Base-by-base conservation (phyloP, 2,329 filamentous ascomycete species). In the Neofusicoccum ribis region DNA sequence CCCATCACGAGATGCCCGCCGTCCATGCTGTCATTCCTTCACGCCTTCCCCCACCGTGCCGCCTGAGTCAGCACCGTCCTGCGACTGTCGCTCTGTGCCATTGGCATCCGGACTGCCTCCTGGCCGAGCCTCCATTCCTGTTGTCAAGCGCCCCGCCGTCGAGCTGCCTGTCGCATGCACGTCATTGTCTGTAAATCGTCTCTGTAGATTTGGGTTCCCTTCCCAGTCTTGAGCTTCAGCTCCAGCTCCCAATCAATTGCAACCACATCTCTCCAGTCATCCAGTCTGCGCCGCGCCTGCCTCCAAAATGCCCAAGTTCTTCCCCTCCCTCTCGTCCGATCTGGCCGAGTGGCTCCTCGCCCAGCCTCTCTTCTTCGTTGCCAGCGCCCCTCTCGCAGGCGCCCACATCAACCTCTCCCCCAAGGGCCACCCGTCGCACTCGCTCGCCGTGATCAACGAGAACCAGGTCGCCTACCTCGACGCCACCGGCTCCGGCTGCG, bases 281-380 rank as follows among this genome's bases (percentile, higher is more conserved):
- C 5, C 27, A 31, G 27, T 7, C 27, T 41, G 3, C 36, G 12
- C 37, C 27, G 8, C 3, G 34, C 31, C 20, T 14, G 8, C 15
- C 12, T 17, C 47, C 23, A 65, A 23, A 64, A 90, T 90, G 88
- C 80, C 81, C 17, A 85, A 85, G 74, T 88, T 86, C 75, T 88
- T 81, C 73, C 73, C 82, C 17, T 82, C 81, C 43, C 82, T 91
- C 67, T 74, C 82, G 3, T 74, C 81, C 6, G 80, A 88, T 36
- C 83, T 91, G 39, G 80, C 82, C 65, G 77, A 81, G 46, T 93
- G 90, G 89, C 85, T 88, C 59, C 81, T 88, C 54, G 76, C 80
- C 11, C 91, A 93, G 70, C 85, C 88, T 64, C 79, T 93, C 70
- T 93, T 93, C 83, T 93, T 90, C 81, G 88, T 90, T 11, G 89